Evolutionary conservation across 257 asterid genomes (phyloP), one percentile per base, ranked within the genome.

Genomic region (Solanum lignicaule): DNA sequence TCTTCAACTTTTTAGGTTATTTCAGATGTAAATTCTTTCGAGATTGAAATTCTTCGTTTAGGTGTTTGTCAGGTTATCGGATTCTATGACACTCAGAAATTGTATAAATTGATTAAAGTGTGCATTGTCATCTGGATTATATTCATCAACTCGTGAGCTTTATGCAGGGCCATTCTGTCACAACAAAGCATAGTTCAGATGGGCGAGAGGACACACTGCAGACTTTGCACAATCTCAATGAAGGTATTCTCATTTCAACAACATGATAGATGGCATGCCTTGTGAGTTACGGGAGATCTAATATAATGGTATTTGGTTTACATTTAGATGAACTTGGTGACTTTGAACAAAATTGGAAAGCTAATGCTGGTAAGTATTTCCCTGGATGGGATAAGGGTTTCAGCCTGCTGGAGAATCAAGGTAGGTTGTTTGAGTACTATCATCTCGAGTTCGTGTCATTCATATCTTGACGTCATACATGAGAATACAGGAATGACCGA

Each of bases 151-250:
- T 35, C 23, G 35, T 83, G 48, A 62, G 23, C 82, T 78, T 87
- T 87, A 55, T 48, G 85, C 88, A 96, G 99, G 99, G 99, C 23
- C 98, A 95, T 88, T 93, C 99, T 35, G 89, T 93, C 68, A 93
- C 97, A 16, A 93, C 89, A 43, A 96, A 93, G 82, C 88, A 89
- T 46, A 43, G 89, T 78, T 86, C 93, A n/a, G 93, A 90, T 90
- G 96, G 98, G 76, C 89, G 81, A 86, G 92, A 71, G 73, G 95
- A 94, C 88, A 92, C 95, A 27, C 43, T 95, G 88, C 95, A 94
- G 91, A 96, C 98, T 71, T 87, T 96, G 79, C 99, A 96, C 94
- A 96, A 96, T 90, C 87, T 96, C 85, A 88, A 95, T n/a, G 97
- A 96, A 95, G 99, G 98, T 96, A 86, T 75, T 84, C 29, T 69